Evolutionary conservation across 257 asterid genomes (phyloP).

Genomic region (Cordia subcordata): DNA sequence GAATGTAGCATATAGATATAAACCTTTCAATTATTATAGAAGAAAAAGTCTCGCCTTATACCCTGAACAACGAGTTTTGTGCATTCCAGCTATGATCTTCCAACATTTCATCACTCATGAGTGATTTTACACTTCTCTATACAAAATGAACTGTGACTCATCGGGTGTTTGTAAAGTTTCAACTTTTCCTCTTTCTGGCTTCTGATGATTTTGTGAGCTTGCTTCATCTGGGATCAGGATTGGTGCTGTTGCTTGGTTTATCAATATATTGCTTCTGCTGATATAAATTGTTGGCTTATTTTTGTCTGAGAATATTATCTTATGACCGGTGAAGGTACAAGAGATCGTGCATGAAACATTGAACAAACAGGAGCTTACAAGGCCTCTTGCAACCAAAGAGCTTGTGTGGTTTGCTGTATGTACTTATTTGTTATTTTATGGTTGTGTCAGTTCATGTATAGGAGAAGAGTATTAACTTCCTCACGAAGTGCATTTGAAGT

Average conservation of each 20-base stretch:
- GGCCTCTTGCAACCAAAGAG: conserved; percentile 73
- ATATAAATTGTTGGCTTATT: background rate
- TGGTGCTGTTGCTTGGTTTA: conserved; percentile 1
- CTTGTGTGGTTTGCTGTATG: conserved; percentile 82
- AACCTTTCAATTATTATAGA: too few species aligned
- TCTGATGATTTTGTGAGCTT: too few species aligned
- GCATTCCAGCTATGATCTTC: too few species aligned
- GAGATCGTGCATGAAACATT: conserved; percentile 54
- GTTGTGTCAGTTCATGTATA: conserved; percentile 4
- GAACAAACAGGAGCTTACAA: conserved; percentile 68
- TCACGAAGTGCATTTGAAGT: background rate
- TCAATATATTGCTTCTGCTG: conserved; percentile 10
- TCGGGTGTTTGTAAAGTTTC: too few species aligned
- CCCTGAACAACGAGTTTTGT: too few species aligned
- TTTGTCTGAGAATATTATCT: conserved; percentile 7
- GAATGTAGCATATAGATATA: too few species aligned
- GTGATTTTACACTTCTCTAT: too few species aligned
- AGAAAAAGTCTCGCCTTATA: too few species aligned
- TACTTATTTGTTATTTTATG: conserved; percentile 15
- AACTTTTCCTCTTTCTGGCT: too few species aligned
- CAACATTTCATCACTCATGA: too few species aligned
- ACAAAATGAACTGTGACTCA: too few species aligned
- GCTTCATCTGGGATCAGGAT: too few species aligned
- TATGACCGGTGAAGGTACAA: conserved; percentile 54
- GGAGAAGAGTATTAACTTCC: background rate